These are phyloP conservation scores for Coniochaeta pulveracea DNA, from an alignment of 2,329 filamentous ascomycete species.

Conservation along the genomic window DNA sequence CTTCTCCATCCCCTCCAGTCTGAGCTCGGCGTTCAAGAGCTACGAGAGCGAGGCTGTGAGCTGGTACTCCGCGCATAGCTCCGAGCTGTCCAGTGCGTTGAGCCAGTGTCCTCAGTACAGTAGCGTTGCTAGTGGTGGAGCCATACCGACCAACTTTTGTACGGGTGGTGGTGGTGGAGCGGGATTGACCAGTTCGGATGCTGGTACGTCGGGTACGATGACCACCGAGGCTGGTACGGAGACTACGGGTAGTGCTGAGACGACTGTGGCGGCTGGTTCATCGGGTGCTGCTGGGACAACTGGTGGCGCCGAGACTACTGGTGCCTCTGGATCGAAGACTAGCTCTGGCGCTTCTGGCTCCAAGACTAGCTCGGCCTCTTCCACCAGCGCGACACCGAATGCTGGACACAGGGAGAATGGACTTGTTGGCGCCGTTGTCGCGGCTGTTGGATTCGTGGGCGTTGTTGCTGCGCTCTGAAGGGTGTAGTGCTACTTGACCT, in stretches of 20 bases:
- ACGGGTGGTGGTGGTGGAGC: constrained; percentile 1
- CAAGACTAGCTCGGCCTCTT: neutral
- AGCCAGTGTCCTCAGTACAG: constrained; percentile 14
- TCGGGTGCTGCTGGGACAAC: neutral
- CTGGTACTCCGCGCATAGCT: constrained; percentile 14
- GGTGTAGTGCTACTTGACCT: neutral
- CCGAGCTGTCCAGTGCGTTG: constrained; percentile 11
- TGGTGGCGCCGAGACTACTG: constrained; percentile 1
- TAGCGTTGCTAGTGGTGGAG: constrained; percentile 6
- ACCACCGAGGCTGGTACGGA: neutral
- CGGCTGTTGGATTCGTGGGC: constrained; percentile 15
- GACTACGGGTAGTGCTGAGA: neutral
- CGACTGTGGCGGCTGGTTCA: constrained; percentile 2
- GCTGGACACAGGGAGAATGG: constrained; percentile 14
- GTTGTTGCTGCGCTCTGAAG: constrained; percentile 14
- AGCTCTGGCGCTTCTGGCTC: neutral
- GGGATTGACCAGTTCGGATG: neutral
- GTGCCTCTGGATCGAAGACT: neutral
- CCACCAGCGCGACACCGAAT: constrained; percentile 6
- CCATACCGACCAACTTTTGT: neutral
- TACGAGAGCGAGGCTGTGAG: constrained; percentile 12
- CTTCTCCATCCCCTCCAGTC: constrained; percentile 11
- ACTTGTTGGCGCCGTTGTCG: constrained; percentile 11
- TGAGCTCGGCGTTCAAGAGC: constrained; percentile 10
- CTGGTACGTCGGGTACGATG: neutral